Evolutionary conservation across 192 early-diverging fungal genomes (phyloP).

Genomic region (Coemansia sp.): DNA sequence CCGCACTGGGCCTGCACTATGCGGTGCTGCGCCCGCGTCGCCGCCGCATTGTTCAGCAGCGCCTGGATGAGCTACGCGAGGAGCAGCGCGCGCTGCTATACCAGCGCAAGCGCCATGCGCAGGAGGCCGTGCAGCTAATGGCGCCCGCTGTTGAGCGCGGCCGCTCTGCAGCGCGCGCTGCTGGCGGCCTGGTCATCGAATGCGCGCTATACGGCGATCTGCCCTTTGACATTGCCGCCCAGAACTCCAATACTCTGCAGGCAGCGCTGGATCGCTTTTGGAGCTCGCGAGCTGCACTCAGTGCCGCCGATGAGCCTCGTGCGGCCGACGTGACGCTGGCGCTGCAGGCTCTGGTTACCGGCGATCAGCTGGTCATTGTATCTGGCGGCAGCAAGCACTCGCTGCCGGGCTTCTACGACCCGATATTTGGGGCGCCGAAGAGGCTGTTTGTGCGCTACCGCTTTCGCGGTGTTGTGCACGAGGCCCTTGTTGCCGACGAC

Average conservation of each 20-base stretch:
- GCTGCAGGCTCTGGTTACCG: conserved; percentile 76
- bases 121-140: conserved; percentile 73
- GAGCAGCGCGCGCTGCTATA: conserved; percentile 61
- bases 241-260: conserved; percentile 29
- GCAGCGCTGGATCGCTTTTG: conserved; percentile 13
- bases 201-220: conserved; percentile 87
- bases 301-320: conserved; percentile 24
- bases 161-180: conserved; percentile 61
- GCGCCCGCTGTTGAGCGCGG: conserved; percentile 61
- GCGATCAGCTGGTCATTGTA: conserved; percentile 84
- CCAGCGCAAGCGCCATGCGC: conserved; percentile 69
- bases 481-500: conserved; percentile 73
- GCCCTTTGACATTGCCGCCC: conserved; percentile 31
- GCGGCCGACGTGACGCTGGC: conserved; percentile 79
- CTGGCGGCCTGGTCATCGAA: conserved; percentile 73
- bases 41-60: conserved; percentile 30
- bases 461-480: conserved; percentile 77
- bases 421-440: conserved; percentile 85
- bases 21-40: conserved; percentile 60
- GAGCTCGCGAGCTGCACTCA: conserved; percentile 16
- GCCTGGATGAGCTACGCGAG: conserved; percentile 56
- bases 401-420: conserved; percentile 93
- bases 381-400: conserved; percentile 84
- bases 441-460: conserved; percentile 77
- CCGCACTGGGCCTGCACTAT: conserved; percentile 56